Percentiles rank a stretch among this genome's conserved stretches.
These are phyloP conservation scores for Ceratocystiopsis brevicomis DNA, from an alignment of 2,329 filamentous ascomycete species.

Conservation along the genomic window DNA sequence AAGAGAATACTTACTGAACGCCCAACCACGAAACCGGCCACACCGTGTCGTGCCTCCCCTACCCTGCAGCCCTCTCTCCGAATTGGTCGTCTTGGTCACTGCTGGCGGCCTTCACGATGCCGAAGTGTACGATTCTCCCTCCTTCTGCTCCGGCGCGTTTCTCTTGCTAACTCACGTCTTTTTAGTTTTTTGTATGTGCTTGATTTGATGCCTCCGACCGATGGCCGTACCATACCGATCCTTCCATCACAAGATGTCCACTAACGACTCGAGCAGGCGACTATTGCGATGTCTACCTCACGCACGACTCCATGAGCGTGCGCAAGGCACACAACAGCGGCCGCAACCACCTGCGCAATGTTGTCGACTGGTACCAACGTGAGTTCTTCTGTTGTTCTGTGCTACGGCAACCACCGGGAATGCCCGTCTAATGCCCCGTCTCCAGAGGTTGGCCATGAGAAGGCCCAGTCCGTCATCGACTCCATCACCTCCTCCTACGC, in stretches of 20 bases:
- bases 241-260: no score
- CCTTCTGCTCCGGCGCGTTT: neutral
- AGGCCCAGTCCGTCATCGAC: conserved; percentile 95
- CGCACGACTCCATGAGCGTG: conserved; percentile 98
- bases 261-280: conserved; percentile 37
- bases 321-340: conserved; percentile 96
- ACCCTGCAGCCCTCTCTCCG: no score
- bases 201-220: conserved; percentile 10
- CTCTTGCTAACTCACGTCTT: conserved; percentile 4
- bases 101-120: conserved; percentile 31
- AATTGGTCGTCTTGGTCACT: no score
- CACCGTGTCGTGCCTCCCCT: no score
- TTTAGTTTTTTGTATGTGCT: conserved; percentile 8
- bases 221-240: no score
- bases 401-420: no score
- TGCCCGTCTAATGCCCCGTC: neutral
- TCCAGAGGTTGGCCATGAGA: conserved; percentile 89
- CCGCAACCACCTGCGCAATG: conserved; percentile 90
- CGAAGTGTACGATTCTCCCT: conserved; percentile 52
- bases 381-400: conserved; percentile 12
- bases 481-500: conserved; percentile 92
- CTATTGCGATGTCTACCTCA: conserved; percentile 99
- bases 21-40: no score
- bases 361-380: conserved; percentile 97
- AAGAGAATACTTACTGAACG: no score